Evolutionary conservation across 2,329 filamentous ascomycete species (phyloP).

Genomic region (Ophiosphaerella herpotricha): DNA sequence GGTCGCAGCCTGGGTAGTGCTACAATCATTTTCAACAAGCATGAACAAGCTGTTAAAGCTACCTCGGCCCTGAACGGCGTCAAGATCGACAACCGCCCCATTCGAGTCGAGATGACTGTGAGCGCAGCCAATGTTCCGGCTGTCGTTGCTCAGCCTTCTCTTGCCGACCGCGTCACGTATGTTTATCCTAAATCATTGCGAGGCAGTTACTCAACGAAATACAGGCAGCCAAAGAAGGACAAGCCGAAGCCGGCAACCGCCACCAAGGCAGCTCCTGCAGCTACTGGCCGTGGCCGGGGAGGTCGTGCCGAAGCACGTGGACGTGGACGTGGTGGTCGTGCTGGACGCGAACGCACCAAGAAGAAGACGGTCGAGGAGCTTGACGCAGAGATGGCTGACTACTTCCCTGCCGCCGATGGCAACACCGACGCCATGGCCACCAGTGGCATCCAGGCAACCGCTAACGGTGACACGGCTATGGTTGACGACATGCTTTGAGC

Average conservation of each 20-base stretch:
- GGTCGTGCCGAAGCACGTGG: slow-evolving; percentile 49
- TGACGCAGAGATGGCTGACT: slow-evolving; percentile 97
- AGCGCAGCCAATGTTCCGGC: slow-evolving; percentile 73
- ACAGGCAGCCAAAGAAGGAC: slow-evolving; percentile 65
- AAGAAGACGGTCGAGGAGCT: slow-evolving; percentile 98
- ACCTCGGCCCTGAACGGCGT: slow-evolving; percentile 84
- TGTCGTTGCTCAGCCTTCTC: slow-evolving; percentile 67
- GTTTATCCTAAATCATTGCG: slow-evolving; percentile 33
- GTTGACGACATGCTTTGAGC: slow-evolving; percentile 47
- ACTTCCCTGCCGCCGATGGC: slow-evolving; percentile 67
- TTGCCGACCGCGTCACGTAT: slow-evolving; percentile 84
- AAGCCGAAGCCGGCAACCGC: slow-evolving; percentile 74
- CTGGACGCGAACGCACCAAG: slow-evolving; percentile 58
- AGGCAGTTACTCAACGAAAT: slow-evolving; percentile 10
- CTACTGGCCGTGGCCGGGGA: slow-evolving; percentile 49
- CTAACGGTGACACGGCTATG: slow-evolving; percentile 45
- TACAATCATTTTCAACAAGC: slow-evolving; percentile 81
- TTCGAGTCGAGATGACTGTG: slow-evolving; percentile 95
- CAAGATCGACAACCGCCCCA: slow-evolving; percentile 84
- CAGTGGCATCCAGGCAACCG: slow-evolving; percentile 52
- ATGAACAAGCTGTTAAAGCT: slow-evolving; percentile 82
- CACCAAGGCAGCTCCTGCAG: slow-evolving; percentile 65
- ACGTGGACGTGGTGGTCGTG: slow-evolving; percentile 53
- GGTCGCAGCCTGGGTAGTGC: slow-evolving; percentile 91
- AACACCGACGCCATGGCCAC: slow-evolving; percentile 51